Base-by-base conservation (phyloP, 179 eudicot genomes). In the Beta macrorhiza region DNA sequence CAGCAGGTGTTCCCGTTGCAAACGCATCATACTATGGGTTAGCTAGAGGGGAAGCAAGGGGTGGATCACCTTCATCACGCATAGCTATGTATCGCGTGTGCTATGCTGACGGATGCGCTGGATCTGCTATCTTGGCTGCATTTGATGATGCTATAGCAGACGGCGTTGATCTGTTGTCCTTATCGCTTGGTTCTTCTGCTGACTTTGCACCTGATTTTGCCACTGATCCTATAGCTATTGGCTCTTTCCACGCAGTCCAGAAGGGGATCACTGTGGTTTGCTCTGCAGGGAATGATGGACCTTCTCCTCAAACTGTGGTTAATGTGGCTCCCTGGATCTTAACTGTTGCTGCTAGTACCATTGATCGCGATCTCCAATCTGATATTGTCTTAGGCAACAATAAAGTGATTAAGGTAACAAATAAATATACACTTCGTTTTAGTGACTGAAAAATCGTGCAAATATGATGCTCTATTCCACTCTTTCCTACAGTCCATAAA, bases 241-340 rank as follows among this genome's bases (percentile, higher is more conserved):
- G 93, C 55, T 74, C 95, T 19, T 91, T 93, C 67, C 95, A 93
- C 63, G 95, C 91, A 0, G 90, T 89, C 17, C 89, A 91, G 79
- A 89, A 84, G 55, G 94, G 97, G 32, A 90, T 93, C 67, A 86
- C 85, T 3, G 92, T 93, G 55, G 87, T 83, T 9, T 90, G 95
- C 83, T 91, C 97, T 0, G 93, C 92, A 22, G 95, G 95, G 59
- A 92, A 92, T 77, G 89, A 86, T 5, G 95, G 95, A 16, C 97
- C 97, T 58, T n/a, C 29, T 8, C 55, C 77, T 0, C 12, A 32
- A 29, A 69, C 95, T 1, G 91, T 89, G 7, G 91, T 89, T 1
- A 92, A 92, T 71, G 87, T 86, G 55, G 92, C 95, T 55, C 97
- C 95, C 13, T 92, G 97, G 97, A 87, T 92, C 13, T 16, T 91